Evolutionary conservation across 257 asterid genomes (phyloP).

Genomic region (Agastache rugosa): DNA sequence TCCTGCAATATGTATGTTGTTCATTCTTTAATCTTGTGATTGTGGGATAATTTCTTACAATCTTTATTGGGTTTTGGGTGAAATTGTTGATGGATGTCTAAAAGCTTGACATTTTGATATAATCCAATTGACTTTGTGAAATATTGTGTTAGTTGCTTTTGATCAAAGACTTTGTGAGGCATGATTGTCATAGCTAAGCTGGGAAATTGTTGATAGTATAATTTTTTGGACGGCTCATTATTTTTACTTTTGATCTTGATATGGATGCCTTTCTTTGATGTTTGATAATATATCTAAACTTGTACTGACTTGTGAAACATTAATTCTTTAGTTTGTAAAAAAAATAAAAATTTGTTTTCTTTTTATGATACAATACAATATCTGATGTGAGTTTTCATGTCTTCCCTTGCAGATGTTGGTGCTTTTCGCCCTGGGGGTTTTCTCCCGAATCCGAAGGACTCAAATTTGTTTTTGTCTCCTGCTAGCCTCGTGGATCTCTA

Average conservation of each 20-base stretch:
- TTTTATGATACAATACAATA: not conserved
- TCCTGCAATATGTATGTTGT: conserved; percentile 17
- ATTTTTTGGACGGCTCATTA: not conserved
- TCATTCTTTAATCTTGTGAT: not conserved
- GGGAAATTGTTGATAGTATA: not conserved
- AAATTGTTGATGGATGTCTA: not conserved
- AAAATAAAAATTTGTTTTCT: not conserved
- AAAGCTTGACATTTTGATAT: not conserved
- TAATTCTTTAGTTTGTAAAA: not conserved
- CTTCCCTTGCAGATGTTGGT: conserved; percentile 52
- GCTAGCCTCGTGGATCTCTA: conserved; percentile 63
- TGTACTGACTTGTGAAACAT: conserved; percentile 10
- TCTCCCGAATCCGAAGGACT: conserved; percentile 57
- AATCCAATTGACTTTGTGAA: not conserved
- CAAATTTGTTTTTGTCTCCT: conserved; percentile 43
- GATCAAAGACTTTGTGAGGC: not conserved
- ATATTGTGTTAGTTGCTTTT: not conserved
- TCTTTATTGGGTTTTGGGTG: conserved; percentile 13
- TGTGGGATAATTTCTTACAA: conserved; percentile 4
- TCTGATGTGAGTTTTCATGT: conserved; percentile 35
- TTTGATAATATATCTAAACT: not conserved
- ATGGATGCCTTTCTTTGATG: not conserved
- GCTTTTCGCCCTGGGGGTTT: conserved; percentile 54
- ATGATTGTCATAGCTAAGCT: not conserved
- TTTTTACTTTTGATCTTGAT: not conserved